Base-by-base conservation (phyloP, 768 basidiomycete species). In the Agrocybe chaxingu region DNA sequence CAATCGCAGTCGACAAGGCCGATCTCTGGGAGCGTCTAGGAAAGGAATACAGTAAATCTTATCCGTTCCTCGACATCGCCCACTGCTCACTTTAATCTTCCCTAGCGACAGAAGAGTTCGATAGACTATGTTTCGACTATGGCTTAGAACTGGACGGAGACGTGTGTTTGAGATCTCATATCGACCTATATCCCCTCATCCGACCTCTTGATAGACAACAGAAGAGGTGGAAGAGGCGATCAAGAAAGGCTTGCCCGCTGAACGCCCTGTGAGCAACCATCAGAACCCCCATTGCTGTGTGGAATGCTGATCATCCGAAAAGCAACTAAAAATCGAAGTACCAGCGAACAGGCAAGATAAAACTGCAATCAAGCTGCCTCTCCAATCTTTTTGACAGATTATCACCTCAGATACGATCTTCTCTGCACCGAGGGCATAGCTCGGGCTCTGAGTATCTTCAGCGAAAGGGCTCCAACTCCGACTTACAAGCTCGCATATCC, bases 261-360 rank as follows among this genome's bases (percentile, higher is more conserved):
- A 90, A 62, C 84, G 88, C 58, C 90, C 92, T 12, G 91, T 92
- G 61, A 61, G 79, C 64, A 41, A 31, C 29, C 10, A 10, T 11
- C 35, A 36, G 11, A 13, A 31, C 38, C 42, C 29, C 29, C 39
- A 46, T 38, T 24, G 36, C 36, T 19, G 34, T 45, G 35, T n/a
- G 8, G 33, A 48, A 46, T 43, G 30, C 50, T 56, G 19, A 37
- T 37, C 12, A 29, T 47, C 2, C 34, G 47, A 24, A 42, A 57
- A 98, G 86, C 92, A 97, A 90, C 75, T 99, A 60, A 99, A 98
- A 79, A 97, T 99, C 60, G 97, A 99, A 69, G 81, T 98, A 39
- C 95, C 97, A 40, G 97, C 97, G n/a, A 99, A 99, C 68, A 85
- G 94, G 93, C 82, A 50, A 50, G 60, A 40, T 33, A 36, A 47